Percentiles rank a stretch among this genome's conserved stretches.
Conservation (phyloP, 768 basidiomycete species). For the Podaxis rugospora region DNA sequence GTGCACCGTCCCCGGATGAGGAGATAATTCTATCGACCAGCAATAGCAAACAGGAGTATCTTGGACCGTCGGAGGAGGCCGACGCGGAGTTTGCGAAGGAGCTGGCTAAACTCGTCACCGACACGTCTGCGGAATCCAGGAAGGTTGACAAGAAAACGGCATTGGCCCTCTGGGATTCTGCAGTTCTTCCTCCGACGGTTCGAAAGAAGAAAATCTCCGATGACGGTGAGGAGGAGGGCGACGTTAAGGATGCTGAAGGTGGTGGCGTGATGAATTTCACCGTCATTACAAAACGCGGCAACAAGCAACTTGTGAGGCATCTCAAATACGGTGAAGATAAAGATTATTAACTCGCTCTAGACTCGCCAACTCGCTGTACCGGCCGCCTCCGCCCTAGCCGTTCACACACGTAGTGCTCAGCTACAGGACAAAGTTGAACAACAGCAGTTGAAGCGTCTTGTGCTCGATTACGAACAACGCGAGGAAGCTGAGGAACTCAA, state of each 20-base stretch:
- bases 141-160: slow-evolving; percentile 89
- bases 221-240: slow-evolving; percentile 43
- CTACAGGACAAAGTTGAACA: slow-evolving; percentile 94
- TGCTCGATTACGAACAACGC: slow-evolving; percentile 85
- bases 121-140: slow-evolving; percentile 75
- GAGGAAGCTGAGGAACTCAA: slow-evolving; percentile 83
- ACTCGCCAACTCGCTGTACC: slow-evolving; percentile 88
- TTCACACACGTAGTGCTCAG: slow-evolving; percentile 89
- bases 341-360: slow-evolving; percentile 32
- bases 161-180: slow-evolving; percentile 83
- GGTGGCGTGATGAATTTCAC: slow-evolving; percentile 82
- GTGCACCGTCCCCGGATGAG: slow-evolving; percentile 80
- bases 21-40: slow-evolving; percentile 63
- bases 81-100: slow-evolving; percentile 95
- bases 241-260: slow-evolving; percentile 26
- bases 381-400: slow-evolving; percentile 78
- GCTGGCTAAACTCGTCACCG: slow-evolving; percentile 91
- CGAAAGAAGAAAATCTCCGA: slow-evolving; percentile 68
- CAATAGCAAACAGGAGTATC: slow-evolving; percentile 55
- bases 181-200: slow-evolving; percentile 62
- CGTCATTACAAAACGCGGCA: slow-evolving; percentile 87
- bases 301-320: slow-evolving; percentile 76
- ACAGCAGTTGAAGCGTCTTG: slow-evolving; percentile 93
- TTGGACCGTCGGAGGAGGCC: slow-evolving; percentile 85
- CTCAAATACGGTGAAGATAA: background rate